These are phyloP conservation scores for Saraca asoca DNA, from an alignment of 331 rosid species.

Conservation along the genomic window DNA sequence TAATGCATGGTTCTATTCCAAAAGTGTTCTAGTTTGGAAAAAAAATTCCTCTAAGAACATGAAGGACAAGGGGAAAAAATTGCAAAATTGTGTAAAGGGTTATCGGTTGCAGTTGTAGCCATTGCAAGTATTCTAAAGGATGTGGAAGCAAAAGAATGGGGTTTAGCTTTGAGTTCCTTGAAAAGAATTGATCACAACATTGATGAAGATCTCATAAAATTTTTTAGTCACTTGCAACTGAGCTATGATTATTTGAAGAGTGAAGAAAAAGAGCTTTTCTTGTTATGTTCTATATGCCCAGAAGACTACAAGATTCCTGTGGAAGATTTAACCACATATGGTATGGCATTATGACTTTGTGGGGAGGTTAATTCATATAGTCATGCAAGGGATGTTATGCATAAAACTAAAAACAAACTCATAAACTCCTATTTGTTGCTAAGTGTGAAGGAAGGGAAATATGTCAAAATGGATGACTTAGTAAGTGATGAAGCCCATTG, in stretches of 20 bases:
- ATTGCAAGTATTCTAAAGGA: background rate
- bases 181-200: background rate
- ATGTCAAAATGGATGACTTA: background rate
- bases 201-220: background rate
- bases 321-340: background rate
- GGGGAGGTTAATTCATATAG: background rate
- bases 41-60: background rate
- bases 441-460: background rate
- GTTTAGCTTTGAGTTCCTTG: background rate
- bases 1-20: background rate
- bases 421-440: background rate
- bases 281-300: background rate
- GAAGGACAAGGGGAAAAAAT: background rate
- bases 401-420: background rate
- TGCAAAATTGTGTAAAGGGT: background rate
- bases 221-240: background rate
- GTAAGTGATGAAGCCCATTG: background rate
- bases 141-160: background rate
- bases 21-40: background rate
- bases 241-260: background rate
- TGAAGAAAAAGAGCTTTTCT: background rate
- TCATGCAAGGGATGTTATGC: background rate
- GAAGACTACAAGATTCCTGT: background rate
- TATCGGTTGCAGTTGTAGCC: background rate
- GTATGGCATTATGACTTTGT: background rate